phyloP scores from a whole-genome alignment of 192 early-diverging fungal genomes.

The Coemansia sp. region DNA sequence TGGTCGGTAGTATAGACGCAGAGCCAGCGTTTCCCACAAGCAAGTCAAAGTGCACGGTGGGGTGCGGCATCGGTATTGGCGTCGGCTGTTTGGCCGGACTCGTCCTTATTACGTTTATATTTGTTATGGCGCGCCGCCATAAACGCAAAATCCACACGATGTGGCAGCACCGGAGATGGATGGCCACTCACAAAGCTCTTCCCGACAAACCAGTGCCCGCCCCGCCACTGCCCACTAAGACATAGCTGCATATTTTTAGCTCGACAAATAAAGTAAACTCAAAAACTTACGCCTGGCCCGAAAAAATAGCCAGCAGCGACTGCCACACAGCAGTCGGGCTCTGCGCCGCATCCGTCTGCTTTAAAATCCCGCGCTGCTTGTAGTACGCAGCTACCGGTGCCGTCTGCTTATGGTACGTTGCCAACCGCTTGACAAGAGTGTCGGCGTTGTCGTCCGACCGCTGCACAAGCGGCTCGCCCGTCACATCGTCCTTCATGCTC shows the following conservation, averaged over 20 bases:
- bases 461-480: constrained; percentile 96
- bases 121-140: constrained; percentile 44
- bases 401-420: constrained; percentile 80
- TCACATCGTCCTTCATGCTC: constrained; percentile 87
- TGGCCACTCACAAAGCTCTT: constrained; percentile 41
- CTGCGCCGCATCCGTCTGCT: constrained; percentile 90
- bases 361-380: constrained; percentile 89
- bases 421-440: constrained; percentile 89
- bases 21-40: neutral
- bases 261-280: neutral
- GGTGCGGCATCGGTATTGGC: constrained; percentile 48
- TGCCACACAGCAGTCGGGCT: constrained; percentile 86
- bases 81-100: constrained; percentile 40
- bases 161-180: constrained; percentile 38
- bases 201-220: constrained; percentile 50
- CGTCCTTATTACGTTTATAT: constrained; percentile 29
- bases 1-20: neutral
- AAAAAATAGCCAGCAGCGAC: constrained; percentile 86
- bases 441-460: constrained; percentile 96
- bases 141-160: constrained; percentile 36
- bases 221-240: constrained; percentile 37
- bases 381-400: constrained; percentile 87
- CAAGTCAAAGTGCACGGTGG: constrained; percentile 35
- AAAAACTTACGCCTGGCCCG: constrained; percentile 32
- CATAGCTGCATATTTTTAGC: constrained; percentile 8